phyloP scores from a whole-genome alignment of 2,329 filamentous ascomycete genomes.

The Xylaria sp. region DNA sequence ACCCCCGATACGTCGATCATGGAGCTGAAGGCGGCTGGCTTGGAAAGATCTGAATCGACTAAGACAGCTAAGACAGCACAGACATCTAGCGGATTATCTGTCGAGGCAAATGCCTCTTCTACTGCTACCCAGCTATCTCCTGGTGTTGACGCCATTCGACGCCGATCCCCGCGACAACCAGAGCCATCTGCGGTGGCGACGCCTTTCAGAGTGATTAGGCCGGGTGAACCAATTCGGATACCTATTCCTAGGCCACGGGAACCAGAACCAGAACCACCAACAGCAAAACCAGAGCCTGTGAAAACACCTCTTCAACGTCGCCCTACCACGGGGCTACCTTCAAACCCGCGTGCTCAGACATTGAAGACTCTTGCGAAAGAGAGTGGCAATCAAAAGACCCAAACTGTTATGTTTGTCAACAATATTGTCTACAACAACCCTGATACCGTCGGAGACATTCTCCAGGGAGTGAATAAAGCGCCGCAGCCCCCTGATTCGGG shows the following conservation, averaged over 20 bases:
- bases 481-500: conserved; percentile 44
- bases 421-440: conserved; percentile 67
- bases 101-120: conserved; percentile 54
- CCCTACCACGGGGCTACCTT: conserved; percentile 60
- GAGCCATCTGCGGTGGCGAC: conserved; percentile 37
- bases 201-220: conserved; percentile 44
- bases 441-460: conserved; percentile 59
- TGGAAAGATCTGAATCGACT: conserved; percentile 43
- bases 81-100: conserved; percentile 45
- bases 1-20: conserved; percentile 51
- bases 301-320: conserved; percentile 58
- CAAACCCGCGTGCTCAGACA: conserved; percentile 58
- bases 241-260: conserved; percentile 52
- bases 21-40: conserved; percentile 55
- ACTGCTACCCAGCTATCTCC: conserved; percentile 64
- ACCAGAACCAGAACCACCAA: conserved; percentile 46
- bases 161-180: conserved; percentile 61
- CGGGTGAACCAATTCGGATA: conserved; percentile 49
- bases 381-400: conserved; percentile 50
- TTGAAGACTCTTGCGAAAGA: conserved; percentile 49
- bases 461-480: conserved; percentile 56
- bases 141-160: conserved; percentile 60
- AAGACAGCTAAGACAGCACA: conserved; percentile 43
- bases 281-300: conserved; percentile 48
- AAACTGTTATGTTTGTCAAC: conserved; percentile 67